Evolutionary conservation across 441 rosid genomes (phyloP).

Genomic region (Dalechampia spathulata): DNA sequence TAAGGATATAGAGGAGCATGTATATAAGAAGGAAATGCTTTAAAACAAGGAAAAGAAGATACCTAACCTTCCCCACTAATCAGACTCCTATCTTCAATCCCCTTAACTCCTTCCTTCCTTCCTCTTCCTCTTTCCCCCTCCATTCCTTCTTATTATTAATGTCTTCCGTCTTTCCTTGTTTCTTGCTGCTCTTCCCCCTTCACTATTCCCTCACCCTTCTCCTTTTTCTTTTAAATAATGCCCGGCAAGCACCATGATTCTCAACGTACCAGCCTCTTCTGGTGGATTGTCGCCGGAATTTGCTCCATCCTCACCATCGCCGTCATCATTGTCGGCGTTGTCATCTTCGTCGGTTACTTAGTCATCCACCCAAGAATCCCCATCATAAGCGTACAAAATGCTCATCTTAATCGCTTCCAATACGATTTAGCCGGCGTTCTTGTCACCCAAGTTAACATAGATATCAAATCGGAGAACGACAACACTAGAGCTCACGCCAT

Average conservation of each 20-base stretch:
- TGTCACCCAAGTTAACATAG: slow-evolving; percentile 48
- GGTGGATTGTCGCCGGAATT: slow-evolving; percentile 62
- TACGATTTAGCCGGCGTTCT: slow-evolving; percentile 33
- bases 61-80: slow-evolving; percentile 54
- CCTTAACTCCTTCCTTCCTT: too few species aligned
- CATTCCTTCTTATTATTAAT: background rate
- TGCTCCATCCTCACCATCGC: slow-evolving; percentile 54
- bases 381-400: slow-evolving; percentile 41
- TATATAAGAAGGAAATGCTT: too few species aligned
- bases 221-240: background rate
- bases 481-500: slow-evolving; percentile 58
- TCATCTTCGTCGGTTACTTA: slow-evolving; percentile 51
- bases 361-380: slow-evolving; percentile 81
- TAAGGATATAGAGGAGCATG: too few species aligned
- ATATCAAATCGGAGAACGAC: slow-evolving; percentile 50
- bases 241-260: background rate
- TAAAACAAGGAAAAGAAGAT: slow-evolving; percentile 53
- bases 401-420: slow-evolving; percentile 44
- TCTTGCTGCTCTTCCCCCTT: background rate
- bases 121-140: background rate
- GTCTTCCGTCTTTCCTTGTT: slow-evolving; percentile 1
- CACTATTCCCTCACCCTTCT: background rate
- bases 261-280: slow-evolving; percentile 30
- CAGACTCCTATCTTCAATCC: slow-evolving; percentile 14
- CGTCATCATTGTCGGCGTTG: slow-evolving; percentile 54